Conservation (phyloP, 2,329 filamentous ascomycete genomes). For the Xylogone sp. region DNA sequence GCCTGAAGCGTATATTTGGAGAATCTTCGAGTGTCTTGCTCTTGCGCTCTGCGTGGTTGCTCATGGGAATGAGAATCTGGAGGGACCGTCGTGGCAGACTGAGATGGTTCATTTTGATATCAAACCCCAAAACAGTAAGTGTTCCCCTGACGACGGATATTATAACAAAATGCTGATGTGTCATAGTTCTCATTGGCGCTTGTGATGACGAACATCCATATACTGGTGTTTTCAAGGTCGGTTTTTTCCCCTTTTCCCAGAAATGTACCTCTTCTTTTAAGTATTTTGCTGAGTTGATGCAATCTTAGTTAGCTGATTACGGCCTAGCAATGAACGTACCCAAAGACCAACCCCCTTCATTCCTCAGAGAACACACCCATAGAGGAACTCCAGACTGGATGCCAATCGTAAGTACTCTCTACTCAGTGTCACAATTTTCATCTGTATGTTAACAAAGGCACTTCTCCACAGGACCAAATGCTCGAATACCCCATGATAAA, state of each 20-base stretch:
- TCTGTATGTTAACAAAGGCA: neutral
- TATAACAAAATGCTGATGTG: neutral
- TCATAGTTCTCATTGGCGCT: neutral
- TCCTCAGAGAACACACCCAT: neutral
- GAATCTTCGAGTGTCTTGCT: slow-evolving; percentile 8
- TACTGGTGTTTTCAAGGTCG: neutral
- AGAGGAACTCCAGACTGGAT: neutral
- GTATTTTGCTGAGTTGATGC: neutral
- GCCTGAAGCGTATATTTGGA: slow-evolving; percentile 8
- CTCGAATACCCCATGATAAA: neutral
- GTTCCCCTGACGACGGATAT: neutral
- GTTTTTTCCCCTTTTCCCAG: neutral
- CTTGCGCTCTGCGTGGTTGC: slow-evolving; percentile 5
- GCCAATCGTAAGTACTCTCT: neutral
- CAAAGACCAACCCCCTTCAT: neutral
- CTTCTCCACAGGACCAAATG: neutral
- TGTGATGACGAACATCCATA: neutral
- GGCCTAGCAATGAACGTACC: neutral
- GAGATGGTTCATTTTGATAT: slow-evolving; percentile 12
- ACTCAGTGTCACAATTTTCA: neutral
- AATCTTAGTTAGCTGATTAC: neutral
- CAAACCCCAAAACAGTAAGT: slow-evolving; percentile 9
- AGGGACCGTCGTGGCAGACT: neutral
- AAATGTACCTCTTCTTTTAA: neutral
- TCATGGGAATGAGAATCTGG: slow-evolving; percentile 3